Conservation (phyloP, 2,329 filamentous ascomycete genomes). For the Clonostachys byssicola region DNA sequence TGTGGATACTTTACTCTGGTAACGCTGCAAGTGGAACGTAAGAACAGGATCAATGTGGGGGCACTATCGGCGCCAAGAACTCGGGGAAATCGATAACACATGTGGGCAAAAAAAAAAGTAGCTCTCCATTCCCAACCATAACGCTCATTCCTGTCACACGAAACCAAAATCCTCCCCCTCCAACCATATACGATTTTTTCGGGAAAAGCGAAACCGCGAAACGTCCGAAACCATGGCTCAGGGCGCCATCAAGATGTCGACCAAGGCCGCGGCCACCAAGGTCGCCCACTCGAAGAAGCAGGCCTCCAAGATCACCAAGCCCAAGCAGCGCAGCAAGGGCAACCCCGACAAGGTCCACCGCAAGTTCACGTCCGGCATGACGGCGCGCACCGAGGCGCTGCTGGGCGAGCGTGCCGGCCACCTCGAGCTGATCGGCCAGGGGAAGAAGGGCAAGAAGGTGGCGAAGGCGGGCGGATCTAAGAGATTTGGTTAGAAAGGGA, state of each 20-base stretch:
- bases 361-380: constrained; percentile 51
- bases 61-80: too few relatives aligned
- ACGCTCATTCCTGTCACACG: neutral
- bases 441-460: constrained; percentile 40
- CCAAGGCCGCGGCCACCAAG: constrained; percentile 31
- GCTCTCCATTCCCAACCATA: too few relatives aligned
- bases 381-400: constrained; percentile 50
- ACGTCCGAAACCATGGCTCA: constrained; percentile 41
- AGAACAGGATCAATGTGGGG: too few relatives aligned
- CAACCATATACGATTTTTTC: neutral
- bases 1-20: too few relatives aligned
- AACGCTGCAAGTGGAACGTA: too few relatives aligned
- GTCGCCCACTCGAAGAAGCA: constrained; percentile 34
- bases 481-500: constrained; percentile 45
- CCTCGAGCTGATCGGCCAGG: constrained; percentile 54
- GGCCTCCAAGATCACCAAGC: constrained; percentile 42
- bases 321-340: constrained; percentile 29
- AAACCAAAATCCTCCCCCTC: neutral
- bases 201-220: neutral
- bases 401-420: constrained; percentile 56
- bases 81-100: too few relatives aligned
- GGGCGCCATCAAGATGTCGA: constrained; percentile 45
- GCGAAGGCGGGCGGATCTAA: constrained; percentile 43
- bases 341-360: constrained; percentile 48
- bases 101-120: too few relatives aligned